Conservation (phyloP, 1,284 basidiomycete genomes). For the Schizopora paradoxa region DNA sequence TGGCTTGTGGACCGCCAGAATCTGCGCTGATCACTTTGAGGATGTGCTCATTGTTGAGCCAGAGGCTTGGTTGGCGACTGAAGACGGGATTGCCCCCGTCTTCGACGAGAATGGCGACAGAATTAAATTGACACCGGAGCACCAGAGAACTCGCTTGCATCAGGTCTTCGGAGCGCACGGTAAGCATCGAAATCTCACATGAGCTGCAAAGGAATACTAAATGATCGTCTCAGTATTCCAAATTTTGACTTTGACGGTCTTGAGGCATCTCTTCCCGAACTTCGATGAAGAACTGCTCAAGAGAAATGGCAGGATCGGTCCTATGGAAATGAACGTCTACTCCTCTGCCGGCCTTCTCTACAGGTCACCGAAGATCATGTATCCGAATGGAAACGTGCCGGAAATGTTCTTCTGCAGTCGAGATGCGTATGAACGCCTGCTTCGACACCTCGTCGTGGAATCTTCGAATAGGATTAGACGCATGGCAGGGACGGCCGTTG, state of each 20-base stretch:
- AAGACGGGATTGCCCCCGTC: neutral
- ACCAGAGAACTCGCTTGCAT: conserved; percentile 24
- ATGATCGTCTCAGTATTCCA: conserved; percentile 16
- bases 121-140: conserved; percentile 11
- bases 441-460: conserved; percentile 10
- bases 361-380: conserved; percentile 6
- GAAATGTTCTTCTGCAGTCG: conserved; percentile 12
- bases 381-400: conserved; percentile 1
- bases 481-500: conserved; percentile 4
- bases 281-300: conserved; percentile 22
- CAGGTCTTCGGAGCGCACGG: conserved; percentile 27
- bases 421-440: conserved; percentile 14
- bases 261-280: conserved; percentile 25
- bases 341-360: conserved; percentile 1
- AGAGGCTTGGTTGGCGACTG: conserved; percentile 25
- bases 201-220: neutral
- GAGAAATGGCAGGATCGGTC: conserved; percentile 17
- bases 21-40: conserved; percentile 31
- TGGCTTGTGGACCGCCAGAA: conserved; percentile 26
- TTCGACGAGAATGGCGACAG: conserved; percentile 3
- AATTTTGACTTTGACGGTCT: conserved; percentile 15
- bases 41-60: conserved; percentile 31
- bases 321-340: conserved; percentile 3
- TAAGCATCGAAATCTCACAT: conserved; percentile 13
- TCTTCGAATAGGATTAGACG: conserved; percentile 8